Conservation (phyloP, 2,329 filamentous ascomycete genomes). For the Venturia pyrina region DNA sequence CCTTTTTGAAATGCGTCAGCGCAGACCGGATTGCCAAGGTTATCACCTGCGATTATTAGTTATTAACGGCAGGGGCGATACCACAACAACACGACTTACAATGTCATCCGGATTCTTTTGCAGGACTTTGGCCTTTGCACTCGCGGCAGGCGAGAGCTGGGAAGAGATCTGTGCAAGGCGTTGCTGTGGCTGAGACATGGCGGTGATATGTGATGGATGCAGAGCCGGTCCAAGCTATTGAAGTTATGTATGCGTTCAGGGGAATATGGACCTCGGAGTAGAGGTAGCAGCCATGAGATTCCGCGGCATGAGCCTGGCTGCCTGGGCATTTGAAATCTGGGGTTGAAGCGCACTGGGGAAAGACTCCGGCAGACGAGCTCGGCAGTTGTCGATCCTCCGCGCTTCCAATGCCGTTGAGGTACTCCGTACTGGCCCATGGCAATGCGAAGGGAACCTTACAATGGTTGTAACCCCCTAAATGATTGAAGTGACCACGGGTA, state of each 20-base stretch:
- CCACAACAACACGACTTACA: neutral
- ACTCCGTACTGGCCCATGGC: neutral
- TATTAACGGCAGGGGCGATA: neutral
- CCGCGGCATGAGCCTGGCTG: too few species aligned
- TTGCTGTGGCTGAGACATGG: conserved; percentile 10
- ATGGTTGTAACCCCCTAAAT: neutral
- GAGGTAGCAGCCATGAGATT: neutral
- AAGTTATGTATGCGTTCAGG: neutral
- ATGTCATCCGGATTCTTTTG: conserved; percentile 12
- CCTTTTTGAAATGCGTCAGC: conserved; percentile 5
- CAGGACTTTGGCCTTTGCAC: conserved; percentile 1
- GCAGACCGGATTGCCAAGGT: conserved; percentile 10
- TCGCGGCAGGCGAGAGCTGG: conserved; percentile 1
- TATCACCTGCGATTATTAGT: conserved; percentile 4
- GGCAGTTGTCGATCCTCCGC: neutral
- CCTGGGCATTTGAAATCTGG: neutral
- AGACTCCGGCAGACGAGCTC: neutral
- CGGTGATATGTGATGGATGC: neutral
- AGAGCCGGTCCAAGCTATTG: neutral
- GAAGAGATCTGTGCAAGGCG: conserved; percentile 9
- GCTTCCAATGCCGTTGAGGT: neutral
- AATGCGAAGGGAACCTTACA: neutral
- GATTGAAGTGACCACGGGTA: neutral
- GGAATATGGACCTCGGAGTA: neutral
- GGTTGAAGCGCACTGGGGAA: neutral